Base-by-base conservation (phyloP, 2,329 filamentous ascomycete species). In the Stromatinia cepivora region DNA sequence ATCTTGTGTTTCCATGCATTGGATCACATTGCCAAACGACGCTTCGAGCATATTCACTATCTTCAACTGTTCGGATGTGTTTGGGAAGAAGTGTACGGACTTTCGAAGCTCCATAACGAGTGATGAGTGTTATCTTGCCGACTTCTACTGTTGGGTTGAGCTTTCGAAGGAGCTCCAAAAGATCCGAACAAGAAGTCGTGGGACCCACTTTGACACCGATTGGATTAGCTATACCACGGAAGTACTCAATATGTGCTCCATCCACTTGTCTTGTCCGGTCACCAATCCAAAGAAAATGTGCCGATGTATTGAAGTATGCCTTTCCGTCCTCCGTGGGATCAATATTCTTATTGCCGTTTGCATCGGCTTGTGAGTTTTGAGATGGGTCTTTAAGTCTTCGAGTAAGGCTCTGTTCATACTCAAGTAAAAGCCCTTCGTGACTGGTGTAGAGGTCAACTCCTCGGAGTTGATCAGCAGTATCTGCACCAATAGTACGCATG, bases 1-100 rank as follows among this genome's bases (percentile, higher is more conserved):
- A 85, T 56, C 85, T 82, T 50, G 88, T 90, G 81, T 91, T 91
- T 72, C 95, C 95, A 81, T 99, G 95, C 95, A 99, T 99, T 31
- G 95, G 95, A 81, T 99, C 95, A 81, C 94, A 98, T 82, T 98
- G 95, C 94, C 94, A 98, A 75, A 97, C 92, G 5, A 97, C 93
- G 31, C 80, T 81, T 64, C 83, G 80, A 59, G 80, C 79, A 80
- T 88, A 88, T 80, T 89, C 93, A 69, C 91, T 94, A 75, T 85
- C 85, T 79, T 95, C 91, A 36, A 99, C 94, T 50, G 92, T 93
- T 74, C 91, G 88, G 78, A 99, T 98, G 80, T 98, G 95, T 11
- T 83, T 84, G 0, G 93, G 92, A 0, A 99, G 86, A 72, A 97
- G 87, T 7, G 86, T 81, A 63, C 87, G 84, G 54, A 99, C 92